Base-by-base conservation (phyloP, 2,329 filamentous ascomycete species). In the Neonectria faginata region DNA sequence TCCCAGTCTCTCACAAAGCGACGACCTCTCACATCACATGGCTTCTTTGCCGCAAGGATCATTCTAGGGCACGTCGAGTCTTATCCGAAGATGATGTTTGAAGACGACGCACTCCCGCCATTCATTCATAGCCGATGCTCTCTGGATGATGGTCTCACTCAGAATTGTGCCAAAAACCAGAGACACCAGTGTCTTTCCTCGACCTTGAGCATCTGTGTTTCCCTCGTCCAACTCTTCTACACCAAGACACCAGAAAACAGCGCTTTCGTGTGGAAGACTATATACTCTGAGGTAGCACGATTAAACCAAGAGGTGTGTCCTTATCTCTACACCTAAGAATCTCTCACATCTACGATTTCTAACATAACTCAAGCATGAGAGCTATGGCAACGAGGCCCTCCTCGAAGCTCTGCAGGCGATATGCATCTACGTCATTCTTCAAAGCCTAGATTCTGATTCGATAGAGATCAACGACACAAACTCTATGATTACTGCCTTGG, bases 1-100 rank as follows among this genome's bases (percentile, higher is more conserved):
- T 60, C 52, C 6, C 50, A 29, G 14, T 50, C 59, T 22, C 57
- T 69, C 12, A 22, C 54, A 27, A 65, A 57, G 42, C 65, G 60
- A 20, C 57, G 57, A 3, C 57, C 56, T 12, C 20, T 67, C 10
- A 64, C 60, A 31, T 12, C 60, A 3, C 51, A 45, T 41, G 42
- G 36, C 5, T 48, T 64, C n/a, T 57, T 67, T 3, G 12, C 42
- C 12, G 65, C 57, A n/a, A 58, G 64, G 18, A 64, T 66, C 12
- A 62, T 72, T 27, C 25, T 68, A 2, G 70, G 70, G 2, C 70
- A 72, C 14, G 41, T 71, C n/a, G 59, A 60, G 3, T 57, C 58
- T 3, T 72, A 71, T 41, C 68, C 68, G 1, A 57, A 44, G 22
- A 68, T 72, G 68, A 54, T 72, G 53, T 59, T 66, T 18, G 51